phyloP scores from a whole-genome alignment of 352 stramenopile species.

The Globisporangium paddicum region DNA sequence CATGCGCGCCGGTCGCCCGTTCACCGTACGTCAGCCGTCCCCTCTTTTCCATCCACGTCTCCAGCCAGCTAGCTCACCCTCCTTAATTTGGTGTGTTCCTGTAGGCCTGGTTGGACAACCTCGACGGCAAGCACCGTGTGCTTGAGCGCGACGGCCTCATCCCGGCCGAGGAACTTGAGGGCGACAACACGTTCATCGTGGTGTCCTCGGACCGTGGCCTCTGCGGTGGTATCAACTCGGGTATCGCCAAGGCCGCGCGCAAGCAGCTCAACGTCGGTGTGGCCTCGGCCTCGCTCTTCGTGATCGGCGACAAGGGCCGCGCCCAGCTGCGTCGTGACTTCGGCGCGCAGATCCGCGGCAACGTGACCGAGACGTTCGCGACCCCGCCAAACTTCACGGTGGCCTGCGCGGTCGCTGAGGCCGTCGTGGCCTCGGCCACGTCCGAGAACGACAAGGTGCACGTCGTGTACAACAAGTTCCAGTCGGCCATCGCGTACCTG shows the following conservation, averaged over 20 bases:
- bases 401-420: slow-evolving; percentile 89
- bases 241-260: slow-evolving; percentile 90
- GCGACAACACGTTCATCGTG: slow-evolving; percentile 91
- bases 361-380: slow-evolving; percentile 81
- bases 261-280: slow-evolving; percentile 70
- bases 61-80: neutral
- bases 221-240: slow-evolving; percentile 98
- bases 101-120: slow-evolving; percentile 78
- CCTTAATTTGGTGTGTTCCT: neutral
- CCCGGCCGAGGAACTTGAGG: slow-evolving; percentile 76
- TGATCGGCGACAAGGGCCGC: slow-evolving; percentile 97
- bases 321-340: slow-evolving; percentile 89
- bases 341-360: slow-evolving; percentile 52
- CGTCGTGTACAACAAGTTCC: slow-evolving; percentile 97
- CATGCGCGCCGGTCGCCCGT: slow-evolving; percentile 80
- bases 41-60: neutral
- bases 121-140: slow-evolving; percentile 60
- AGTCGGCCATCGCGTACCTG: slow-evolving; percentile 95
- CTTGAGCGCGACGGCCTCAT: slow-evolving; percentile 88
- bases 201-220: slow-evolving; percentile 98
- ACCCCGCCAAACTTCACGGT: slow-evolving; percentile 90
- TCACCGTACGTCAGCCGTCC: slow-evolving; percentile 32
- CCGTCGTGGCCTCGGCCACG: slow-evolving; percentile 57
- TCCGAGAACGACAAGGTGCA: slow-evolving; percentile 93
- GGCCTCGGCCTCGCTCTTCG: slow-evolving; percentile 85